phyloP scores from a whole-genome alignment of 139 green algal species.

The Trebouxia sp. region DNA sequence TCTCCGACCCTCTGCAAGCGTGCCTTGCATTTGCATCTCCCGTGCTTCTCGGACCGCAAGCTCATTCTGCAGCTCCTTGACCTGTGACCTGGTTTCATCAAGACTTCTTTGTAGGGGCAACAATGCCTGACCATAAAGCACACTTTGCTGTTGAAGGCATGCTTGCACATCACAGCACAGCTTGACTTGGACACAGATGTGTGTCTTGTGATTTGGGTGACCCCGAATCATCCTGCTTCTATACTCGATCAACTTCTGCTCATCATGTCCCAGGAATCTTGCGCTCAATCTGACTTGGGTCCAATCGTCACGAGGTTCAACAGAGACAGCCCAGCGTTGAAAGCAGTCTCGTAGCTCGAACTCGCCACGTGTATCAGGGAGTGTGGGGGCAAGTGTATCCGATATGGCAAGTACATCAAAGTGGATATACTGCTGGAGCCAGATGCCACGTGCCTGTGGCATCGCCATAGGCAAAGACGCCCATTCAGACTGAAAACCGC shows the following conservation, averaged over 20 bases:
- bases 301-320: not conserved
- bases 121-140: not conserved
- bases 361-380: not conserved
- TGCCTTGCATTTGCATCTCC: not conserved
- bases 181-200: too few relatives aligned
- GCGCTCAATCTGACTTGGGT: not conserved
- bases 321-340: not conserved
- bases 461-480: not conserved
- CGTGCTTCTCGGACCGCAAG: not conserved
- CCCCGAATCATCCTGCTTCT: too few relatives aligned
- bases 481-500: not conserved
- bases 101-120: not conserved
- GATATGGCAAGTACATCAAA: too few relatives aligned
- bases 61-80: not conserved
- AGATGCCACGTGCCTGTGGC: slow-evolving; percentile 1
- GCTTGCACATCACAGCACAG: slow-evolving; percentile 4
- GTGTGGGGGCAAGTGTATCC: not conserved
- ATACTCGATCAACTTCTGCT: slow-evolving; percentile 14
- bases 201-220: too few relatives aligned
- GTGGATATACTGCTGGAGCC: too few relatives aligned
- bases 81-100: not conserved
- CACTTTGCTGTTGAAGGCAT: not conserved
- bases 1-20: not conserved
- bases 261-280: not conserved
- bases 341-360: not conserved